A percentile compares a stretch with the other conserved stretches of the same genome.
These are phyloP conservation scores for Posidonia oceanica DNA, from an alignment of 116 monocot species.

Conservation along the genomic window DNA sequence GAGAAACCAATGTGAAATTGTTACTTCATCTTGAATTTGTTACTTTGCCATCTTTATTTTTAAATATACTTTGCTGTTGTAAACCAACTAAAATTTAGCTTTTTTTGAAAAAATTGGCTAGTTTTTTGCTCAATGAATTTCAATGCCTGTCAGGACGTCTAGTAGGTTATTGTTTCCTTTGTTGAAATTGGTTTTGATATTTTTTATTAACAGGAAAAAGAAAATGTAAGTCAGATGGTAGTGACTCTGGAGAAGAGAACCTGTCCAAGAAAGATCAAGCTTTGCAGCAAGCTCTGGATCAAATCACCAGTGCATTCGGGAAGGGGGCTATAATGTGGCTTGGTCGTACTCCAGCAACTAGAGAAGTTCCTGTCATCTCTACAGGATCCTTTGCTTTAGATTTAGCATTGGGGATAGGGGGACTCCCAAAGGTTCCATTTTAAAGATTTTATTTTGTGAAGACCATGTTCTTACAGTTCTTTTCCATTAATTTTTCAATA, in stretches of 20 bases:
- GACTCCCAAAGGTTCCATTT: constrained; percentile 76
- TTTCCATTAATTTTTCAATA: not conserved
- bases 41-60: no score
- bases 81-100: not conserved
- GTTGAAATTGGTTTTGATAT: not conserved
- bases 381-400: constrained; percentile 88
- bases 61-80: no score
- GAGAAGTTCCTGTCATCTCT: constrained; percentile 83
- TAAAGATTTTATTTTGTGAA: not conserved
- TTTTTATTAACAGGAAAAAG: constrained; percentile 31
- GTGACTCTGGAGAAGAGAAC: constrained; percentile 66
- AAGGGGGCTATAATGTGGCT: constrained; percentile 99
- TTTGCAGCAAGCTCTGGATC: constrained; percentile 80
- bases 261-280: constrained; percentile 81
- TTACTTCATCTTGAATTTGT: no score
- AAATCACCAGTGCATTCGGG: constrained; percentile 81
- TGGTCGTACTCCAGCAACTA: constrained; percentile 50
- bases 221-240: constrained; percentile 51
- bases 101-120: not conserved
- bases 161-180: not conserved
- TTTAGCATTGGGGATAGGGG: constrained; percentile 86
- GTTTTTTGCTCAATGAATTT: not conserved
- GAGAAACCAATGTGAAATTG: no score
- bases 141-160: not conserved
- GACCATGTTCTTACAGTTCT: no score